These are phyloP conservation scores for Isabelozyma pseudorhagii DNA, from an alignment of 805 yeast genomes.

Conservation along the genomic window DNA sequence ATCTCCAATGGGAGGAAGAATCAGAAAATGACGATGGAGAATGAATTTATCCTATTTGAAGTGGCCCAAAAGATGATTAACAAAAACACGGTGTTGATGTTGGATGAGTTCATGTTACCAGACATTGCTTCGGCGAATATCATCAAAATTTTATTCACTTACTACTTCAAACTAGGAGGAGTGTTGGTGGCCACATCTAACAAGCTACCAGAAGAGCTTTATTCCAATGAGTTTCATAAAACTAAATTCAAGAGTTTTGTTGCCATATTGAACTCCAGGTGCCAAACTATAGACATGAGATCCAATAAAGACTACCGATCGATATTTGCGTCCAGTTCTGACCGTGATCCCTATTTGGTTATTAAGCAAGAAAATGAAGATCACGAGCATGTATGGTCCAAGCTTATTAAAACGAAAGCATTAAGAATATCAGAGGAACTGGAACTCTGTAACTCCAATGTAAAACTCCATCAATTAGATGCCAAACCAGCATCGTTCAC, in stretches of 20 bases:
- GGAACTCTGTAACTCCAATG: not conserved
- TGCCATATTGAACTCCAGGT: slow-evolving; percentile 53
- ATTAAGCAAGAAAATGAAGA: slow-evolving; percentile 18
- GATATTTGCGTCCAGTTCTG: slow-evolving; percentile 17
- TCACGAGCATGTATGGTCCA: slow-evolving; percentile 32
- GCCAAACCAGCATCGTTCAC: slow-evolving; percentile 27
- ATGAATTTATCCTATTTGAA: slow-evolving; percentile 64
- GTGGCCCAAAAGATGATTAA: slow-evolving; percentile 62
- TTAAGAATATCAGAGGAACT: slow-evolving; percentile 9
- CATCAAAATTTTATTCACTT: slow-evolving; percentile 60
- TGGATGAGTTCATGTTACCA: slow-evolving; percentile 77
- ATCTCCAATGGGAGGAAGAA: slow-evolving; percentile 10
- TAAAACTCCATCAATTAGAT: slow-evolving; percentile 8
- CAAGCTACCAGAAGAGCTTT: slow-evolving; percentile 67
- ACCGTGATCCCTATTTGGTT: slow-evolving; percentile 26
- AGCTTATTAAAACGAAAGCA: slow-evolving; percentile 22
- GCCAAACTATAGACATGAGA: slow-evolving; percentile 61
- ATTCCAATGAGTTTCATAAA: slow-evolving; percentile 62
- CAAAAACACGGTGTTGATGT: slow-evolving; percentile 54
- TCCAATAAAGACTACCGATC: slow-evolving; percentile 55
- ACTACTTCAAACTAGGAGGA: slow-evolving; percentile 71
- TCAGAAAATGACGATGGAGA: slow-evolving; percentile 42
- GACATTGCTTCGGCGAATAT: slow-evolving; percentile 74
- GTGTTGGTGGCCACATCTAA: slow-evolving; percentile 73
- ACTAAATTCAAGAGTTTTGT: slow-evolving; percentile 56